Percentiles rank a stretch among this genome's conserved stretches.
Conservation (phyloP, 345 rosid species). For the Turnera subulata region DNA sequence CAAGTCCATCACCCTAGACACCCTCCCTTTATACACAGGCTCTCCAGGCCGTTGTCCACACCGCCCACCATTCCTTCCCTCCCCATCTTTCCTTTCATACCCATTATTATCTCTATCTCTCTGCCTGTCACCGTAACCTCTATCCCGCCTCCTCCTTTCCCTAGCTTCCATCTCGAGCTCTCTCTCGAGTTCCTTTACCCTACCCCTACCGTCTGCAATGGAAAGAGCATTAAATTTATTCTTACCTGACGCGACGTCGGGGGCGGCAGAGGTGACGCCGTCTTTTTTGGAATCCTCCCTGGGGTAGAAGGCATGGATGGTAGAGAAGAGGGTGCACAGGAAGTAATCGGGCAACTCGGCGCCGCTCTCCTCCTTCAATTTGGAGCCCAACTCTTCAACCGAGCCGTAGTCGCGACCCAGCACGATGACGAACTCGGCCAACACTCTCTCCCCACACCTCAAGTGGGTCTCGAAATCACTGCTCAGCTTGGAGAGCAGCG, state of each 20-base stretch:
- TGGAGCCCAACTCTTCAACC: slow-evolving; percentile 65
- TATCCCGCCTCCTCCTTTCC: slow-evolving; percentile 7
- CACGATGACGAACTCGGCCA: slow-evolving; percentile 79
- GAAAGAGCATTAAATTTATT: slow-evolving; percentile 38
- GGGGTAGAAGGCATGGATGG: slow-evolving; percentile 83
- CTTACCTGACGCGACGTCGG: slow-evolving; percentile 28
- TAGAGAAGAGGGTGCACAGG: slow-evolving; percentile 64
- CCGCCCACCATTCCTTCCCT: slow-evolving; percentile 16
- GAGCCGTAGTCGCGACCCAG: slow-evolving; percentile 51
- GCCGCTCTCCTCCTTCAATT: slow-evolving; percentile 63
- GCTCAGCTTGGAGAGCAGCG: slow-evolving; percentile 81
- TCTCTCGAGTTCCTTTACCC: slow-evolving; percentile 8
- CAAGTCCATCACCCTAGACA: slow-evolving; percentile 75
- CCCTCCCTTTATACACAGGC: slow-evolving; percentile 66
- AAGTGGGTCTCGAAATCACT: slow-evolving; percentile 76
- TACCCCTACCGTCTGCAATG: slow-evolving; percentile 1
- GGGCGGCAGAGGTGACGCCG: slow-evolving; percentile 1
- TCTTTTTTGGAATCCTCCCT: slow-evolving; percentile 32
- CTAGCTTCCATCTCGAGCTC: slow-evolving; percentile 12
- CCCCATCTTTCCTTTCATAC: slow-evolving; percentile 14
- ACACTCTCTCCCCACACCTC: slow-evolving; percentile 64
- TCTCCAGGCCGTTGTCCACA: background rate
- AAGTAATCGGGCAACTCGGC: slow-evolving; percentile 93
- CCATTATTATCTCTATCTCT: background rate
- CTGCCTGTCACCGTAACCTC: slow-evolving; percentile 3